Evolutionary conservation across 2,329 filamentous ascomycete species (phyloP).

Genomic region (Trichoderma arundinaceum): DNA sequence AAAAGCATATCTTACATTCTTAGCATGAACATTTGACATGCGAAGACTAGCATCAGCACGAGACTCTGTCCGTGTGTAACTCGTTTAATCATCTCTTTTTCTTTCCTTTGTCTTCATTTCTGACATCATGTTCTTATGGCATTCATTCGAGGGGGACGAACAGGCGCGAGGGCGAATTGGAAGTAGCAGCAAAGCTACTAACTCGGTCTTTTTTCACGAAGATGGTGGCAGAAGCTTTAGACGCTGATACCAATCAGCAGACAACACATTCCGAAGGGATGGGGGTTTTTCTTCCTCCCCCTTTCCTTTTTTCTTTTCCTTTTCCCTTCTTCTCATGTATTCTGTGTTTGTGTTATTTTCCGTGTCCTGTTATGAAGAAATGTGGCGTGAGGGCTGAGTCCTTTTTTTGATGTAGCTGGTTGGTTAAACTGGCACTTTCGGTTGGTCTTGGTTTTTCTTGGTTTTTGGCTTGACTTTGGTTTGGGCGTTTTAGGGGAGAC

Average conservation of each 20-base stretch:
- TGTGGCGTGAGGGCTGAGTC: slow-evolving; percentile 17
- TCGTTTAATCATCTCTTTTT: slow-evolving; percentile 6
- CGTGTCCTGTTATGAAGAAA: slow-evolving; percentile 28
- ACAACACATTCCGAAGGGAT: slow-evolving; percentile 3
- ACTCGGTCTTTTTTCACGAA: background rate
- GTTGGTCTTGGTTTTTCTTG: background rate
- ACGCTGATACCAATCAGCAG: slow-evolving; percentile 2
- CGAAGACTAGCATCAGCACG: slow-evolving; percentile 4
- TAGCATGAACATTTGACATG: background rate
- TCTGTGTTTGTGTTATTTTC: slow-evolving; percentile 27
- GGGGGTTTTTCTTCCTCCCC: background rate
- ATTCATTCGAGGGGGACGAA: background rate
- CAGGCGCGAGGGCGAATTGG: background rate
- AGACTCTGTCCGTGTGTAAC: background rate
- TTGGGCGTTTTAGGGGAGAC: slow-evolving; percentile 16
- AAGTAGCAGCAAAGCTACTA: background rate
- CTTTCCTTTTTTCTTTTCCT: slow-evolving; percentile 30
- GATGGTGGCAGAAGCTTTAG: background rate
- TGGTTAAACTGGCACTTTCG: slow-evolving; percentile 7
- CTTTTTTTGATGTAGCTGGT: slow-evolving; percentile 9
- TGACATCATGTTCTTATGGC: background rate
- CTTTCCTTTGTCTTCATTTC: background rate
- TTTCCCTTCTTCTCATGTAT: slow-evolving; percentile 18
- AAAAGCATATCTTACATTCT: background rate
- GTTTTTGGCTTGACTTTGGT: slow-evolving; percentile 1